Evolutionary conservation across 192 early-diverging fungal species (phyloP).

Genomic region (Podila verticillata): DNA sequence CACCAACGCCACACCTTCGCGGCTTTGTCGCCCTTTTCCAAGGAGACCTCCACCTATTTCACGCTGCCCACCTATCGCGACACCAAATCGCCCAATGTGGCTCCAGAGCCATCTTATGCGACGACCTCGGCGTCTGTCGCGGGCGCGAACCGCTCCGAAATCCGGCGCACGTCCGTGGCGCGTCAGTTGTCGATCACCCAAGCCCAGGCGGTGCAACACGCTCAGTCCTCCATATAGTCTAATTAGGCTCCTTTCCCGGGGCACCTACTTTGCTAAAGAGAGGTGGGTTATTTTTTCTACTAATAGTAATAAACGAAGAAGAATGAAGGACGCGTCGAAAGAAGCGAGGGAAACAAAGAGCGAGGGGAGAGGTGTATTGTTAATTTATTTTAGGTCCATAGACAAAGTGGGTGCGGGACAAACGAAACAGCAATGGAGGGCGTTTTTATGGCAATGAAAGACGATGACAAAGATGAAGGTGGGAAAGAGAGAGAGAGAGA

Average conservation of each 20-base stretch:
- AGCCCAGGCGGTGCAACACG: not conserved
- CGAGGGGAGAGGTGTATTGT: constrained; percentile 1
- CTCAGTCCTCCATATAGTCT: no score
- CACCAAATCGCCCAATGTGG: not conserved
- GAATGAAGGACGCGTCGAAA: not conserved
- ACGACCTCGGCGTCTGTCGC: not conserved
- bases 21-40: not conserved
- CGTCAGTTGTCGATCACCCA: not conserved
- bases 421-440: not conserved
- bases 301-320: no score
- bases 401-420: not conserved
- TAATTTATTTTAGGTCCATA: not conserved
- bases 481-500: not conserved
- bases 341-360: not conserved
- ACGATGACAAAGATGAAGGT: not conserved
- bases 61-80: not conserved
- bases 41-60: not conserved
- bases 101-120: no score
- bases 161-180: not conserved
- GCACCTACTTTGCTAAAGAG: no score
- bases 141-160: not conserved
- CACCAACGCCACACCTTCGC: not conserved
- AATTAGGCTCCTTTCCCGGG: no score
- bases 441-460: not conserved
- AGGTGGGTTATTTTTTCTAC: no score